Percentiles rank a stretch among this genome's conserved stretches.
Evolutionary conservation across 257 asterid species (phyloP).

Genomic region (Solanum ossicruentum): DNA sequence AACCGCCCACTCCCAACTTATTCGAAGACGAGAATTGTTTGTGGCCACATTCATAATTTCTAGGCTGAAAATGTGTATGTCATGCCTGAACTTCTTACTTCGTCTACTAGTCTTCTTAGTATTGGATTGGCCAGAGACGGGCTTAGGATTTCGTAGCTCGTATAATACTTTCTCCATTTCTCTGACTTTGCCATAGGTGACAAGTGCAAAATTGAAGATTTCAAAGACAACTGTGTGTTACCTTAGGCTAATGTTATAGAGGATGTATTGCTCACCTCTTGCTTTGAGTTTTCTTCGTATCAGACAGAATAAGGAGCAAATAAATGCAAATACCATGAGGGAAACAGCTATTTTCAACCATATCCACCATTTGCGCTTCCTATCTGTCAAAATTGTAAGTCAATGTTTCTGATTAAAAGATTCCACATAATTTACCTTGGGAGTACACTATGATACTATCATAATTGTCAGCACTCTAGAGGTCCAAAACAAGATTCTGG

Average conservation of each 20-base stretch:
- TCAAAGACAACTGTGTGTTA: not conserved
- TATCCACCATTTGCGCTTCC: not conserved
- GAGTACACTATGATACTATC: not conserved
- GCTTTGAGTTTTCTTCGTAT: not conserved
- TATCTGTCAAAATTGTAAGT: not conserved
- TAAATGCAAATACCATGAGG: not conserved
- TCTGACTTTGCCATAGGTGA: conserved; percentile 2
- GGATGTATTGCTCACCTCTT: conserved; percentile 1
- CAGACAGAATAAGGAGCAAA: not conserved
- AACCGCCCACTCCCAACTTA: conserved; percentile 26
- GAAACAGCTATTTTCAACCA: not conserved
- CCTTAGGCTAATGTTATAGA: not conserved
- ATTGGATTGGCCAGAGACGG: not conserved
- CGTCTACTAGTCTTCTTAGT: not conserved
- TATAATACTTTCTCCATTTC: not conserved
- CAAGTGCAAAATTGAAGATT: not conserved
- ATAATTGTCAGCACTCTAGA: not conserved
- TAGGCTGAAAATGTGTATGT: conserved; percentile 10
- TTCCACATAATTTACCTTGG: not conserved
- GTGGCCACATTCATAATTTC: conserved; percentile 9
- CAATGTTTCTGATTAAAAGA: not conserved
- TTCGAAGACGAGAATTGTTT: conserved; percentile 4
- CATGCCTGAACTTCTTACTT: conserved; percentile 4
- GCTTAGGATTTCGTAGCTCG: not conserved
- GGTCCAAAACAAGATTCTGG: not conserved